phyloP scores from a whole-genome alignment of 768 basidiomycete species.

The Serendipita vermifera region DNA sequence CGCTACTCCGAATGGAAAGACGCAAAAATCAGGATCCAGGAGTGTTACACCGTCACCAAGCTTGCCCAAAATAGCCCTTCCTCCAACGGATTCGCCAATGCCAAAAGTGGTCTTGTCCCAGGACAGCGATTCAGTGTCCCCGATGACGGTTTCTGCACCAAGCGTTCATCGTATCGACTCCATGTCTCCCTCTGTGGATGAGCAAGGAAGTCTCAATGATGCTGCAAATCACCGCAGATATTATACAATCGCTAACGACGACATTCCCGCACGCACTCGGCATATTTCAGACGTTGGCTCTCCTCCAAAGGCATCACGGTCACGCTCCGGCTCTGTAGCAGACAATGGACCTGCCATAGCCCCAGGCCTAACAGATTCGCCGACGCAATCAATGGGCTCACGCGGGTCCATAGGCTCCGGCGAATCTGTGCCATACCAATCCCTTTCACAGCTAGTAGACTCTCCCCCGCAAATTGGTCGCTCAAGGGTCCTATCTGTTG shows the following conservation, averaged over 20 bases:
- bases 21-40: neutral
- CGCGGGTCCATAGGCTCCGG: neutral
- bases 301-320: neutral
- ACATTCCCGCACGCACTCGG: neutral
- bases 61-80: neutral
- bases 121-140: neutral
- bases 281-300: neutral
- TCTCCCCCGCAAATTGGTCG: neutral
- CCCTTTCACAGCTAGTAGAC: neutral
- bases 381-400: neutral
- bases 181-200: neutral
- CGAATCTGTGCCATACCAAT: conserved; percentile 2
- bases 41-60: conserved; percentile 4
- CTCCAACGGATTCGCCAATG: neutral
- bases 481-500: neutral
- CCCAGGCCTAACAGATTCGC: neutral
- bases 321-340: neutral
- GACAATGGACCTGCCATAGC: too few species aligned
- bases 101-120: neutral
- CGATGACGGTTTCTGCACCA: conserved; percentile 3
- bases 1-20: neutral
- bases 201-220: neutral
- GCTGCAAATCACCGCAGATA: neutral
- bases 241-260: neutral
- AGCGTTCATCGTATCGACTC: conserved; percentile 4